phyloP scores from a whole-genome alignment of 192 early-diverging fungal genomes.

The Backusella mclennaniae region DNA sequence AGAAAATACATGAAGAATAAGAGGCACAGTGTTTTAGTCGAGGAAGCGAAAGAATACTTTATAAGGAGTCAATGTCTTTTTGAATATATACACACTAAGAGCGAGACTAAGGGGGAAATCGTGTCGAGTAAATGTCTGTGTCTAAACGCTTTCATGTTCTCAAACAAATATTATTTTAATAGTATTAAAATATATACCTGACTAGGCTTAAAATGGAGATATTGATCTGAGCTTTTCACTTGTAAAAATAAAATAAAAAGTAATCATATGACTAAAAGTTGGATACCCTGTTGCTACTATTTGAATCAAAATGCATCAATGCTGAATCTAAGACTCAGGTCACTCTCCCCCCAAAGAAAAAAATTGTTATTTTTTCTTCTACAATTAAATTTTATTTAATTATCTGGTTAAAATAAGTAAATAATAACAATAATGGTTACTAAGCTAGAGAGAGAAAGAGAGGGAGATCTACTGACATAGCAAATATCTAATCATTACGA shows the following conservation, averaged over 20 bases:
- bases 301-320: not conserved
- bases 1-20: not conserved
- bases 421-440: not conserved
- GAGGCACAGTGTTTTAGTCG: not conserved
- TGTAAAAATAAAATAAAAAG: not conserved
- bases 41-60: not conserved
- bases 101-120: not conserved
- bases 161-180: not conserved
- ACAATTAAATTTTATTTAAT: not conserved
- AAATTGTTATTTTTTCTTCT: not conserved
- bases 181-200: not conserved
- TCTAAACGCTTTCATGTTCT: not conserved
- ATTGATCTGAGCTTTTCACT: not conserved
- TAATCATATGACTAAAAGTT: not conserved
- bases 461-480: not conserved
- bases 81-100: not conserved
- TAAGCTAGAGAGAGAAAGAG: not conserved
- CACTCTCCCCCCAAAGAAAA: not conserved
- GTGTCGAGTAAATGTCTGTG: not conserved
- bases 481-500: not conserved
- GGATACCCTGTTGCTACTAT: not conserved
- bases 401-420: not conserved
- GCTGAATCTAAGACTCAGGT: not conserved
- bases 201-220: not conserved
- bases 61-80: not conserved